phyloP scores from a whole-genome alignment of 2,329 filamentous ascomycete species.

The Aureobasidium sp. region DNA sequence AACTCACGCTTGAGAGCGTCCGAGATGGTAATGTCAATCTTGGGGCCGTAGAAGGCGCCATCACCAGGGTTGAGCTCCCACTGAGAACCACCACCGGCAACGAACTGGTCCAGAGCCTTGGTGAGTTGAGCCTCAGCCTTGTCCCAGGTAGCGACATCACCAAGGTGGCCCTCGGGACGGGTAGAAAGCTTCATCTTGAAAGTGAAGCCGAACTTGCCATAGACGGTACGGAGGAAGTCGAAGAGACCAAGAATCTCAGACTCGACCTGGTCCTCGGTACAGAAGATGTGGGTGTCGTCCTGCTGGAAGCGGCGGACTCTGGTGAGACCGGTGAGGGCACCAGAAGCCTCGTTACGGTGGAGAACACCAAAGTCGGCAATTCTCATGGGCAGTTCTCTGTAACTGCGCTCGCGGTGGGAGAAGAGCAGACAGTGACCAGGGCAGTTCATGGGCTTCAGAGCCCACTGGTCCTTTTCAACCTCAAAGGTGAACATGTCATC shows the following conservation, averaged over 20 bases:
- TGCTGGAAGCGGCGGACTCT: constrained; percentile 91
- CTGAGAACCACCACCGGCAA: constrained; percentile 49
- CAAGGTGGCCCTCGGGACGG: constrained; percentile 80
- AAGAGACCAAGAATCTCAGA: constrained; percentile 76
- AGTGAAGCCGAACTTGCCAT: constrained; percentile 75
- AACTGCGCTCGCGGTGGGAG: constrained; percentile 73
- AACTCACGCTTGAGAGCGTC: constrained; percentile 79
- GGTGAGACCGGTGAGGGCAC: constrained; percentile 82
- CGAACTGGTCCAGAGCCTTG: constrained; percentile 71
- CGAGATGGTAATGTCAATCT: constrained; percentile 93
- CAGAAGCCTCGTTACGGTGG: constrained; percentile 91
- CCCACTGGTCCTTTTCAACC: constrained; percentile 76
- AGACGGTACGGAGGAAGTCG: constrained; percentile 75
- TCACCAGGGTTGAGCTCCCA: constrained; percentile 95
- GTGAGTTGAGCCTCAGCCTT: constrained; percentile 76
- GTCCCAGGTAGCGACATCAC: constrained; percentile 81
- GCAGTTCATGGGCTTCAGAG: constrained; percentile 97
- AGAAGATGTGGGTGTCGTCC: constrained; percentile 96
- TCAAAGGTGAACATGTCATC: constrained; percentile 93
- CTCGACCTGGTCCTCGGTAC: constrained; percentile 69
- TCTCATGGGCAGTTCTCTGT: constrained; percentile 82
- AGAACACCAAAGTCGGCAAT: constrained; percentile 94
- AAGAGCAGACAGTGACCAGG: constrained; percentile 90
- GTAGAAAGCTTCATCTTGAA: constrained; percentile 96
- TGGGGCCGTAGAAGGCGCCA: constrained; percentile 96